Evolutionary conservation across 2,329 filamentous ascomycete species (phyloP), one percentile per base, ranked within the genome.

Genomic region (Alternaria sp.): DNA sequence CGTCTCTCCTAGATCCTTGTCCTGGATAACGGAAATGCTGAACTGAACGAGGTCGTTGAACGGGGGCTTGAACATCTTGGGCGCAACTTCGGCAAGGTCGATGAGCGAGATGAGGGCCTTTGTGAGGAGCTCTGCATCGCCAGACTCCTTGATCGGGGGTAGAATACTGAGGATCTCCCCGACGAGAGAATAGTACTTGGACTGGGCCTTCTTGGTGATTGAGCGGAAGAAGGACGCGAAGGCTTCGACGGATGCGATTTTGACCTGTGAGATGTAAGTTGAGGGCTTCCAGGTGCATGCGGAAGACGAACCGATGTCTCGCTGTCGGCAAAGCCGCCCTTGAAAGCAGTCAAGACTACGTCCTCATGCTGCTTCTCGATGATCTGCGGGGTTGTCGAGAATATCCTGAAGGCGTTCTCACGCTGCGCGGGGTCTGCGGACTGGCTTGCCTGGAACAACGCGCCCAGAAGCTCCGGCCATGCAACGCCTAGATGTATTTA

Each of bases 341-440:
- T 89, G 79, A 99, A 99, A 13, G 96, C 94, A 67, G 89, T 87
- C 45, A 95, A 85, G 32, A 99, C 93, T n/a, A 91, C 89, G 67
- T 93, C 91, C 79, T 97, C 93, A 74, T 98, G 95, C 78, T 97
- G 93, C 81, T 91, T 95, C 82, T 97, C 93, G 73, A 99, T 98
- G 73, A 99, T 95, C 30, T 92, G 92, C 5, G 96, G 96, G 1
- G 95, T 98, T 1, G 94, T 95, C 47, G 94, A 91, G 79, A 99
- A 97, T 74, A 99, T 96, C 66, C 96, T 89, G 83, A 96, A 99
- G 17, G 96, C 93, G 51, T 91, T 93, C 83, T 98, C 96, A 67
- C 96, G 90, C 83, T 96, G 91, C 68, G 91, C 91, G 28, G 91
- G 83, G 66, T 97, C 92, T 57, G 87, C 84, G 21, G 93, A 94